A percentile compares a stretch with the other conserved stretches of the same genome.
Conservation (phyloP, 805 yeast species). For the Deakozyma indianensis region DNA sequence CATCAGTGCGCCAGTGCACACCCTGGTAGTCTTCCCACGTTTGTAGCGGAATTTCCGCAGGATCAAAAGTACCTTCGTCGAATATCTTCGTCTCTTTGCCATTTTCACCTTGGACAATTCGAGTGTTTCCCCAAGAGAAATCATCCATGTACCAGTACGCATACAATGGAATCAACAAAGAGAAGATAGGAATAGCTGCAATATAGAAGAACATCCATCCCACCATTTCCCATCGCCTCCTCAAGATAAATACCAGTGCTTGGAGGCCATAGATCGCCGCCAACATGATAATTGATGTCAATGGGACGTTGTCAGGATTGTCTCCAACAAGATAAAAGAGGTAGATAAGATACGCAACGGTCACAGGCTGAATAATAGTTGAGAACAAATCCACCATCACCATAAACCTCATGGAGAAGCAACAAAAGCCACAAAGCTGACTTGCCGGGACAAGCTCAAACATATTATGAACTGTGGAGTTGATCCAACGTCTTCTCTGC, state of each 20-base stretch:
- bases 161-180: conserved; percentile 41
- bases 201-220: conserved; percentile 44
- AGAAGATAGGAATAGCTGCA: conserved; percentile 44
- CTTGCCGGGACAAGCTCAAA: conserved; percentile 43
- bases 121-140: conserved; percentile 55
- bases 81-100: conserved; percentile 34
- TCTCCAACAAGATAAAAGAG: conserved; percentile 35
- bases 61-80: conserved; percentile 39
- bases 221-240: conserved; percentile 31
- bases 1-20: conserved; percentile 26
- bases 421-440: conserved; percentile 52
- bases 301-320: conserved; percentile 35
- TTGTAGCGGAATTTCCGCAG: conserved; percentile 37
- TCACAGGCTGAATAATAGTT: conserved; percentile 48
- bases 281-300: conserved; percentile 40
- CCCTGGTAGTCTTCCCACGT: conserved; percentile 47
- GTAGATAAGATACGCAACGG: conserved; percentile 33
- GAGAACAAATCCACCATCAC: conserved; percentile 43
- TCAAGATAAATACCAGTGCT: conserved; percentile 35
- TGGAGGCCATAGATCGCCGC: conserved; percentile 46
- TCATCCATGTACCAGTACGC: conserved; percentile 55
- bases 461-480: conserved; percentile 50
- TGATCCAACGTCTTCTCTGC: conserved; percentile 57
- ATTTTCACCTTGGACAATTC: conserved; percentile 38
- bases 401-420: conserved; percentile 49